phyloP scores from a whole-genome alignment of 2,329 filamentous ascomycete species.

The Leptographium procerum region DNA sequence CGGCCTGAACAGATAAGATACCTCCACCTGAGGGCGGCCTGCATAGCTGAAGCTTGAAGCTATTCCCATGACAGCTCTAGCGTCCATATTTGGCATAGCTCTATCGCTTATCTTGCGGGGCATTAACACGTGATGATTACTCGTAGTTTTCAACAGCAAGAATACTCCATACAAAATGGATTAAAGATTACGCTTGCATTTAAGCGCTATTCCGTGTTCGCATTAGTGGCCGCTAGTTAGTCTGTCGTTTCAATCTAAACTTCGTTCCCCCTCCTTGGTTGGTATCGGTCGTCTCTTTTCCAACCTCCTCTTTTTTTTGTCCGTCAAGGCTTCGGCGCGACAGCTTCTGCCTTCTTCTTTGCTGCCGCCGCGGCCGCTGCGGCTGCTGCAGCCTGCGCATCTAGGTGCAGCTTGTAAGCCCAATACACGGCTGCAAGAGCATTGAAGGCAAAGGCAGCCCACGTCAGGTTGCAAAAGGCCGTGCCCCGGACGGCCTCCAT shows the following conservation, averaged over 20 bases:
- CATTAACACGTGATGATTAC: neutral
- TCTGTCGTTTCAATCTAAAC: neutral
- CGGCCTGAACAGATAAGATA: neutral
- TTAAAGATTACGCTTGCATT: neutral
- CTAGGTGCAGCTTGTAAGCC: conserved; percentile 21
- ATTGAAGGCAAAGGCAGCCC: conserved; percentile 36
- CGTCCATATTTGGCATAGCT: conserved; percentile 1
- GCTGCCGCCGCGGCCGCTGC: neutral
- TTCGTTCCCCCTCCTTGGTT: too few species aligned
- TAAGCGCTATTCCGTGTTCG: neutral
- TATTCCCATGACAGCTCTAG: neutral
- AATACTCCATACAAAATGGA: neutral
- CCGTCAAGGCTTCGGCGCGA: neutral
- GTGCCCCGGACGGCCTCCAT: conserved; percentile 30
- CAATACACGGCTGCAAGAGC: conserved; percentile 28
- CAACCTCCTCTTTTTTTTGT: neutral
- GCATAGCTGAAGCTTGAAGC: neutral
- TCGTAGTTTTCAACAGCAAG: neutral
- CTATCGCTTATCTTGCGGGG: conserved; percentile 1
- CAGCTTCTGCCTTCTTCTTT: neutral
- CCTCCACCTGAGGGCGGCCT: neutral
- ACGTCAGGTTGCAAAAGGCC: conserved; percentile 34
- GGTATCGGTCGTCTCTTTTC: too few species aligned
- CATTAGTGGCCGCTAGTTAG: neutral
- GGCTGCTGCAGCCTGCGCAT: conserved; percentile 12